These are phyloP conservation scores for Pseudogymnoascus sp. DNA, from an alignment of 2,329 filamentous ascomycete species.

Conservation along the genomic window DNA sequence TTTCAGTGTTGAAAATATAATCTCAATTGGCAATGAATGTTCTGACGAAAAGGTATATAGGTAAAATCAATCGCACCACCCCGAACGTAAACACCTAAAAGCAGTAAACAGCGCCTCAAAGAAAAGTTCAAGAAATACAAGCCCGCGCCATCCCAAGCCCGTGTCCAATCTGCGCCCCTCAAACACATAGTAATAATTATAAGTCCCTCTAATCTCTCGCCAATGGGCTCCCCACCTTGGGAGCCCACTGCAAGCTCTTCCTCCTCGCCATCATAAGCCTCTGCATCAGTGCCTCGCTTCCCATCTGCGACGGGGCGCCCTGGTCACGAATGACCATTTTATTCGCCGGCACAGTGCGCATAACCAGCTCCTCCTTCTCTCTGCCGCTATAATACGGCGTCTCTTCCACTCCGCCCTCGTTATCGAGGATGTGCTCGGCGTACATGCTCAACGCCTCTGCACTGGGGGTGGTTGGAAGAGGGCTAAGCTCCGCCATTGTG, in stretches of 20 bases:
- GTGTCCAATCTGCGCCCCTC: not conserved
- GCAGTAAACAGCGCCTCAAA: not conserved
- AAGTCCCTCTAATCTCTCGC: conserved; percentile 33
- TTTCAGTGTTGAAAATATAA: not conserved
- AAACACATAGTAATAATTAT: not conserved
- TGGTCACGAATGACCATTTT: conserved; percentile 14
- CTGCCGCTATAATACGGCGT: conserved; percentile 7
- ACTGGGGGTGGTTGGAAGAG: conserved; percentile 26
- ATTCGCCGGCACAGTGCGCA: conserved; percentile 25
- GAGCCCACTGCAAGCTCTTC: conserved; percentile 71
- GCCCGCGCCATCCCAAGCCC: not conserved
- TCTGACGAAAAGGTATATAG: not conserved
- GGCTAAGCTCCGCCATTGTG: conserved; percentile 22
- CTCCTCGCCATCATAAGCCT: conserved; percentile 60
- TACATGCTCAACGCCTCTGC: conserved; percentile 25
- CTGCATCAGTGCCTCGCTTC: conserved; percentile 30
- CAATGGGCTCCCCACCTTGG: conserved; percentile 65
- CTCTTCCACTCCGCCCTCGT: conserved; percentile 21
- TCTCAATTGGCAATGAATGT: not conserved
- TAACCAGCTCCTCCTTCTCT: conserved; percentile 17
- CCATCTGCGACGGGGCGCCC: conserved; percentile 36
- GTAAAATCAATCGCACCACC: not conserved
- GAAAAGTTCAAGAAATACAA: not conserved
- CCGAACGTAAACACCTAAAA: not conserved
- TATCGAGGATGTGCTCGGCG: conserved; percentile 17